Conservation (phyloP, 495 filamentous ascomycete species). For the Niebla homalea region DNA sequence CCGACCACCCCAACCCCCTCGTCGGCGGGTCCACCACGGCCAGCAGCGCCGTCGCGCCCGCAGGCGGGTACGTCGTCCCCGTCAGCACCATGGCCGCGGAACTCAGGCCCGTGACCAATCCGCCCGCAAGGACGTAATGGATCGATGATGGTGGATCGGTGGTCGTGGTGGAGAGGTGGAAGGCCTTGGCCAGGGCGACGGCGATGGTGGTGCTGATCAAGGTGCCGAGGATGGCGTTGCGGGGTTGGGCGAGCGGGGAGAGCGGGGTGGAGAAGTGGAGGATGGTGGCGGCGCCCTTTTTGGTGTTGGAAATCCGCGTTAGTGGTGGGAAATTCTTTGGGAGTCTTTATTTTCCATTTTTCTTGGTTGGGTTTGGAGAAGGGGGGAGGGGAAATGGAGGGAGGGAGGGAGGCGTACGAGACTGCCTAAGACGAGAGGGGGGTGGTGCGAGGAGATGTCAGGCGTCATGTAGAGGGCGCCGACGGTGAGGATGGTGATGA, state of each 20-base stretch:
- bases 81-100: conserved; percentile 64
- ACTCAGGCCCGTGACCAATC: conserved; percentile 55
- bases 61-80: conserved; percentile 73
- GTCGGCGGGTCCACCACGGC: conserved; percentile 49
- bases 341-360: no score
- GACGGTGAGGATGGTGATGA: conserved; percentile 31
- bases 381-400: background rate
- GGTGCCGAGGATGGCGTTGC: conserved; percentile 63
- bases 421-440: conserved; percentile 10
- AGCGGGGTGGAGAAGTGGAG: conserved; percentile 60
- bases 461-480: conserved; percentile 25
- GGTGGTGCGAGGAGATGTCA: conserved; percentile 5
- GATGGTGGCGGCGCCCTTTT: conserved; percentile 63
- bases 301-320: background rate
- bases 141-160: conserved; percentile 12
- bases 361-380: background rate
- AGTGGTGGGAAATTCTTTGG: no score
- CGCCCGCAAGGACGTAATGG: conserved; percentile 53
- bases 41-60: conserved; percentile 73
- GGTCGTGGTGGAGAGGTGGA: conserved; percentile 23
- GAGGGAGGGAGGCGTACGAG: background rate
- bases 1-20: conserved; percentile 54
- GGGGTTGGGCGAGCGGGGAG: conserved; percentile 76
- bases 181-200: conserved; percentile 57
- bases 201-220: conserved; percentile 53